Base-by-base conservation (phyloP, 495 filamentous ascomycete genomes). In the Penicillium soppii region DNA sequence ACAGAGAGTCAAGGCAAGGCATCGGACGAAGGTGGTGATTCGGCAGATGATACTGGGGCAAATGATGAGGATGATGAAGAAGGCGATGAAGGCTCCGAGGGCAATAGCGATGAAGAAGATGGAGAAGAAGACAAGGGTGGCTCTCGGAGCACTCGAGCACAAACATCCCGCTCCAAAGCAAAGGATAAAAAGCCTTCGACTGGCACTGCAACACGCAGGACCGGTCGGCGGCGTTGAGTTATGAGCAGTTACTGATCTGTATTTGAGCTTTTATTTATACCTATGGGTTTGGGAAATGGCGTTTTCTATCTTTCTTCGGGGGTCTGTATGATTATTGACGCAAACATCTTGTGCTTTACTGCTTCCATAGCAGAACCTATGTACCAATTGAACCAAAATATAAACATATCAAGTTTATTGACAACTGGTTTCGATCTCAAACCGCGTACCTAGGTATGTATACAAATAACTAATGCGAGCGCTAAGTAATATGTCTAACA, bases 21-120 rank as follows among this genome's bases (percentile, higher is more conserved):
- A 36, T 66, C 58, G 8, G 70, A 72, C n/a, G 71, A 73, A 20
- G 76, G 72, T 3, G 69, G 59, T 1, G 72, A 74, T 5, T 72
- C 72, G 9, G 71, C 40, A 10, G 56, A 77, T 38, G 74, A 75
- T 9, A 65, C 60, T 8, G 70, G 67, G 42, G 67, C 50, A 4
- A 62, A 72, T 37, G 69, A 75, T 23, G 72, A 72, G 7, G 69
- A 65, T 7, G 71, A 72, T 1, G 71, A 73, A 32, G 67, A 71
- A 19, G 56, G 40, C 15, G 64, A 65, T 7, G 63, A 72, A 45
- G 59, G 45, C 38, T 67, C 71, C 13, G 67, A 60, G n/a, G 57
- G 35, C 27, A 51, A 55, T 13, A 57, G 39, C 5, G 62, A 64
- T 5, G 58, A 57, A 25, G 51, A 75, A 39, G 67, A 77, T 27